Evolutionary conservation across 2,329 filamentous ascomycete species (phyloP), one percentile per base, ranked within the genome.

Genomic region (Talaromyces sp.): DNA sequence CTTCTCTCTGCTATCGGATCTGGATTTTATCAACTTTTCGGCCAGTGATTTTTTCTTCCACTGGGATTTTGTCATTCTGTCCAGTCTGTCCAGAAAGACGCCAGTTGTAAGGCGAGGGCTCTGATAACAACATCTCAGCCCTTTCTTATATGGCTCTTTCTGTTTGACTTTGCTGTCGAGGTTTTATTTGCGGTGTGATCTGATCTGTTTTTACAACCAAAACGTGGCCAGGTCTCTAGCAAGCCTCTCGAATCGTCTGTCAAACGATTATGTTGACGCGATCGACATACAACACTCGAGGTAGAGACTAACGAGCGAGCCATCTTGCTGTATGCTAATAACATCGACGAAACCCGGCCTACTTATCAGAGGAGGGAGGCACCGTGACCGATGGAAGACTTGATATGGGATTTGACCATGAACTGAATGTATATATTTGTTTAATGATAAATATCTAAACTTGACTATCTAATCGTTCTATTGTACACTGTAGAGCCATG

Each of bases 181-280:
- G 56, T 68, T 65, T 63, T 47, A 35, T 11, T 57, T 63, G 60
- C 39, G 83, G 81, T 86, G 87, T 87, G 84, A 86, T 85, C 86
- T 87, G 84, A 89, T 85, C 84, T 89, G 87, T 90, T 91, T 65
- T 91, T 89, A 84, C 88, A 91, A 92, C 88, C 86, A 90, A 91
- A 91, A 90, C 87, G 65, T 65, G 60, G 88, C 84, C 70, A 81
- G 83, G 88, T 87, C 89, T 91, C 88, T 91, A 91, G 56, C 56
- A 88, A 75, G 69, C 70, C 72, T 74, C 73, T 16, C 88, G 86
- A 85, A 13, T 31, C 16, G n/a, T 54, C n/a, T 54, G 50, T 56
- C 52, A 33, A 33, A 10, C n/a, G 4, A n/a, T 11, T 27, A 16
- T 5, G 2, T 37, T 56, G 52, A 39, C 52, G 22, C 37, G 33